Evolutionary conservation across 805 yeast genomes (phyloP), one percentile per base, ranked within the genome.

Genomic region (Wickerhamiella shivajii): DNA sequence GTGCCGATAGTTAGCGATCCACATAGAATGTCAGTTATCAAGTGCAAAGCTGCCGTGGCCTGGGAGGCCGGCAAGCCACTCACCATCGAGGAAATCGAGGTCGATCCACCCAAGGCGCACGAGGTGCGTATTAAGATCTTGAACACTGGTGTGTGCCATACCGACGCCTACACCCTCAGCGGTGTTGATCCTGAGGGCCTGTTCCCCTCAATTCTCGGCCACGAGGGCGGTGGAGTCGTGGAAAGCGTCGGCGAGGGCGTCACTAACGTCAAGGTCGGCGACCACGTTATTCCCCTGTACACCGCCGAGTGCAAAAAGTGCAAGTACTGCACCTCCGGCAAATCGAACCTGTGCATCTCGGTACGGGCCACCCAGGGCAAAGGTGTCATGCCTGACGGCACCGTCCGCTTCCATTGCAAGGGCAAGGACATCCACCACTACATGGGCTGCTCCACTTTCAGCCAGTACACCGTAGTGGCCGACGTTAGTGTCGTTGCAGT

Each of bases 381-480:
- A 53, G 99, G 98, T 57, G 77, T 87, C 39, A 79, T 90, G 95
- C 98, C 98, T 42, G 98, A 90, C 55, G 98, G 97, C 14, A 87
- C 99, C 32, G 59, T 79, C 28, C 74, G 99, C 59, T 87, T 90
- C 66, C 73, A 78, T 55, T 54, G 56, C 43, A 57, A 62, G 31
- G 98, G 98, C 45, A 69, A 90, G 62, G 69, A 74, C 27, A 59
- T 90, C 36, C 66, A 74, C 49, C 97, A 90, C 60, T 90, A 81
- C 59, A 90, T 90, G 99, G 99, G 99, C 31, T 80, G 94, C 59
- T 87, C 97, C 22, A 79, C 96, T 18, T 90, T 90, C 60, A 74
- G 95, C 24, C 93, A 90, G 63, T 90, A 90, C 59, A 87, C 99
- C 10, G 99, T 90, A 37, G 93, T 90, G 27, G 94, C 97, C 27